Base-by-base conservation (phyloP, 148 eudicot genomes). In the Simmondsia chinensis region DNA sequence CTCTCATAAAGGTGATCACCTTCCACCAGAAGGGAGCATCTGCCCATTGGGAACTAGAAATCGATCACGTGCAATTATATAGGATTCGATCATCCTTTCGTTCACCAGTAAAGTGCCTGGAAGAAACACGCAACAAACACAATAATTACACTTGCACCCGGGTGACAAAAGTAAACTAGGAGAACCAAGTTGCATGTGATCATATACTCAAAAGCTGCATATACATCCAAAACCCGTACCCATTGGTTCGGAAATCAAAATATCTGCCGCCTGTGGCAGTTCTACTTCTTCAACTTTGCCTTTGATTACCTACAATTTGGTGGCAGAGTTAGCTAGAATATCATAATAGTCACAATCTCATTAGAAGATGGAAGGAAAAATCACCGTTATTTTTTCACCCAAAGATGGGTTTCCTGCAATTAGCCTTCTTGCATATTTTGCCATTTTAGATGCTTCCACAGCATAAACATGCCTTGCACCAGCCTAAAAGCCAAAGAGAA, bases 401-500 rank as follows among this genome's bases (percentile, higher is more conserved):
- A 91, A 66, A 16, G 50, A 55, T 16, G 99, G 89, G 59, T 91
- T 85, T 44, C 99, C 99, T 55, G 78, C 93, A 70, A 91, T 72
- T 56, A 91, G 95, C 63, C 76, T 76, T 10, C 69, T 65, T 19
- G 99, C 99, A 68, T 91, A 82, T 20, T 86, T 94, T 53, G 99
- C 95, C 94, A 91, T 86, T 61, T 91, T 95, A 59, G 99, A 91
- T 48, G 99, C 99, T 59, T 91, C 99, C 61, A 91, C 94, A 23
- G 95, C 99, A 69, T 82, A 91, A 43, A 91, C 99, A 59, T 91
- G 99, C 54, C 64, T 91, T 61, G 99, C 99, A 48, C 99, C 95
- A 51, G 99, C 99, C 99, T 91, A 44, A 26, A 34, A 0, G 7
- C 6, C 15, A 33, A 36, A 10, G 20, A 20, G 13, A 40, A 19